A percentile compares a stretch with the other conserved stretches of the same genome.
phyloP scores from a whole-genome alignment of 1,284 basidiomycete species.

The Sporisorium scitamineum region DNA sequence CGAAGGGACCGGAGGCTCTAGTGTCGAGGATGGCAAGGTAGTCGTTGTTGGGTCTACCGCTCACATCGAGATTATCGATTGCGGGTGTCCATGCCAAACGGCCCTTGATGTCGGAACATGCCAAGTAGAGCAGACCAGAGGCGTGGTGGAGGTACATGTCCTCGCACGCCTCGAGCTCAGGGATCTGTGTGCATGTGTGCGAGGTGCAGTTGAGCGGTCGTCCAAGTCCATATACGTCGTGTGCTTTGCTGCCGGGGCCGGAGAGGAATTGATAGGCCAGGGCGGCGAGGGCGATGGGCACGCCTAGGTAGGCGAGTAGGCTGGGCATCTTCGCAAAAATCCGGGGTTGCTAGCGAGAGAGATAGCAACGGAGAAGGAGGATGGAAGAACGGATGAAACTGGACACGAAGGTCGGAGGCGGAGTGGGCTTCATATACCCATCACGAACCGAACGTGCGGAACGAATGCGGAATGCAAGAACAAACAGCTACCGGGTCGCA shows the following conservation, averaged over 20 bases:
- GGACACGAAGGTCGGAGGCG: not conserved
- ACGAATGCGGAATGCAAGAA: not conserved
- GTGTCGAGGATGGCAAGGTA: conserved; percentile 75
- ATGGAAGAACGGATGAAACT: not conserved
- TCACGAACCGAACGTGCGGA: not conserved
- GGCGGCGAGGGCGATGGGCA: conserved; percentile 36
- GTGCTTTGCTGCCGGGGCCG: conserved; percentile 37
- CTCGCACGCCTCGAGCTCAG: conserved; percentile 49
- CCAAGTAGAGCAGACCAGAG: conserved; percentile 77
- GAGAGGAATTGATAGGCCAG: conserved; percentile 48
- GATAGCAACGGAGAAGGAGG: not conserved
- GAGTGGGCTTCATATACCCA: not conserved
- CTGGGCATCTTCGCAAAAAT: conserved; percentile 28
- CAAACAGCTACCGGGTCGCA: not conserved
- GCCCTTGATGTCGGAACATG: conserved; percentile 75
- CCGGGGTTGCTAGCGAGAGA: not conserved
- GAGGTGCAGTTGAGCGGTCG: conserved; percentile 40
- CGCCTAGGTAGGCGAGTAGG: conserved; percentile 32
- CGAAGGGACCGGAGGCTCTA: conserved; percentile 72
- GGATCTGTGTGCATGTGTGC: conserved; percentile 41
- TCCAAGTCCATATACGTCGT: conserved; percentile 47
- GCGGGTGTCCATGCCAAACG: conserved; percentile 75
- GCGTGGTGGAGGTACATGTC: conserved; percentile 62
- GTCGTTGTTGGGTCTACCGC: conserved; percentile 62
- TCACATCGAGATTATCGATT: conserved; percentile 44